Conservation (phyloP, 345 rosid species). For the Syzygium aqueum region DNA sequence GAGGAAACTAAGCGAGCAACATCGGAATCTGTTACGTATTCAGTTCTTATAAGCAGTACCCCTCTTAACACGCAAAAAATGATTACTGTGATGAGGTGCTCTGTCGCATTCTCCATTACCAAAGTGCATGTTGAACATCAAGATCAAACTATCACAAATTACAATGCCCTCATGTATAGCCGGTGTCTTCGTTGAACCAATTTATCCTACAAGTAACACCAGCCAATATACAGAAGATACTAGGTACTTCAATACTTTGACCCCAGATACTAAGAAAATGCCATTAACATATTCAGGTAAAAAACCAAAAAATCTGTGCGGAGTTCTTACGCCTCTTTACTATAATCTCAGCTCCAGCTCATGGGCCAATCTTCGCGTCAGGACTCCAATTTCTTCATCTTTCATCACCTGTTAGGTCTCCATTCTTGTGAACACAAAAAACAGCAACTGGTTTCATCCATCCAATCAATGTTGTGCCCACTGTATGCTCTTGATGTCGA, state of each 20-base stretch:
- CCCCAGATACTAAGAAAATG: not conserved
- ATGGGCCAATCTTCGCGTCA: not conserved
- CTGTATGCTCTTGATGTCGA: slow-evolving; percentile 72
- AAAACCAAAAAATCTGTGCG: not conserved
- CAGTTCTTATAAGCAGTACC: not conserved
- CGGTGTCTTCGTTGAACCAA: not conserved
- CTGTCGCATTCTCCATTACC: not conserved
- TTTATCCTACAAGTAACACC: not conserved
- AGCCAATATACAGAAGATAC: not conserved
- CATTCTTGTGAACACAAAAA: not conserved
- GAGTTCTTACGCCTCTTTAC: not conserved
- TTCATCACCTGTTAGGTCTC: not conserved
- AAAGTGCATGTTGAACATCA: not conserved
- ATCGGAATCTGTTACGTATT: not conserved
- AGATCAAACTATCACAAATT: not conserved
- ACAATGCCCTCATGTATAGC: not conserved
- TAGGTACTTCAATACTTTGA: not conserved
- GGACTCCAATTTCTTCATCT: not conserved
- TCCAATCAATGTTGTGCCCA: slow-evolving; percentile 82
- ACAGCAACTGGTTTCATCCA: not conserved
- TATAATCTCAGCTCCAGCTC: not conserved
- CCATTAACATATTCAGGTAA: not conserved
- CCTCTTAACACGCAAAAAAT: not conserved
- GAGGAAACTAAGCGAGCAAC: not conserved
- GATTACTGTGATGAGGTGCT: not conserved